These are phyloP conservation scores for Magnusiomyces fungicola DNA, from an alignment of 1,139 yeast genomes.

Conservation along the genomic window DNA sequence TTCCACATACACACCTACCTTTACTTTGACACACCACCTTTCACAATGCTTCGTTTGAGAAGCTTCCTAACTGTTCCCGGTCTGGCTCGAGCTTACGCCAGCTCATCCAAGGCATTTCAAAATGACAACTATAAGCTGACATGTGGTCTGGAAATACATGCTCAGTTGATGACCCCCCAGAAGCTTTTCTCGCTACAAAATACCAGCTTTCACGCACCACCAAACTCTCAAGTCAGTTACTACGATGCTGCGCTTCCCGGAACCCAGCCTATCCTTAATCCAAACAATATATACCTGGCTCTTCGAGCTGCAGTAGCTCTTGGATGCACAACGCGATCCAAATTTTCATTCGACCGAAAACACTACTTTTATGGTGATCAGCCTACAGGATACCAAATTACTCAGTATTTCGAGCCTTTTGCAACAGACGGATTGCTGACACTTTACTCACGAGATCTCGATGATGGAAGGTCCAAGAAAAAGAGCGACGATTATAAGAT, in stretches of 20 bases:
- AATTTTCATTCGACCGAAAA: slow-evolving; percentile 78
- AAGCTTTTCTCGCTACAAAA: slow-evolving; percentile 63
- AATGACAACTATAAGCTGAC: slow-evolving; percentile 40
- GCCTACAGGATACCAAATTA: slow-evolving; percentile 92
- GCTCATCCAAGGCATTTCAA: slow-evolving; percentile 6
- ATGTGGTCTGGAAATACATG: slow-evolving; percentile 90
- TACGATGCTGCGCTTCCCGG: slow-evolving; percentile 92
- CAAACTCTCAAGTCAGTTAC: slow-evolving; percentile 66
- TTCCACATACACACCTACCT: too few species aligned
- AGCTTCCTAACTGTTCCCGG: neutral
- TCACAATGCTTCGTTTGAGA: slow-evolving; percentile 1
- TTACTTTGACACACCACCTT: neutral
- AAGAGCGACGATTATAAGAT: slow-evolving; percentile 17
- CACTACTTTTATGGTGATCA: slow-evolving; percentile 97
- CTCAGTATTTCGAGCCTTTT: slow-evolving; percentile 79
- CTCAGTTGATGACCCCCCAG: slow-evolving; percentile 66
- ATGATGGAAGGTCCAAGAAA: slow-evolving; percentile 33
- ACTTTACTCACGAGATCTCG: slow-evolving; percentile 43
- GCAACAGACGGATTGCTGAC: slow-evolving; percentile 58
- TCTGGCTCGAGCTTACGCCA: neutral
- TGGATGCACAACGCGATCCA: slow-evolving; percentile 48
- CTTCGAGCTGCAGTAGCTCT: slow-evolving; percentile 67
- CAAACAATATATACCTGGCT: slow-evolving; percentile 66
- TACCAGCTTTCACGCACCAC: slow-evolving; percentile 41
- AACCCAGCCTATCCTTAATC: slow-evolving; percentile 75